Evolutionary conservation across 257 asterid species (phyloP).

Genomic region (Jacaranda copaia): DNA sequence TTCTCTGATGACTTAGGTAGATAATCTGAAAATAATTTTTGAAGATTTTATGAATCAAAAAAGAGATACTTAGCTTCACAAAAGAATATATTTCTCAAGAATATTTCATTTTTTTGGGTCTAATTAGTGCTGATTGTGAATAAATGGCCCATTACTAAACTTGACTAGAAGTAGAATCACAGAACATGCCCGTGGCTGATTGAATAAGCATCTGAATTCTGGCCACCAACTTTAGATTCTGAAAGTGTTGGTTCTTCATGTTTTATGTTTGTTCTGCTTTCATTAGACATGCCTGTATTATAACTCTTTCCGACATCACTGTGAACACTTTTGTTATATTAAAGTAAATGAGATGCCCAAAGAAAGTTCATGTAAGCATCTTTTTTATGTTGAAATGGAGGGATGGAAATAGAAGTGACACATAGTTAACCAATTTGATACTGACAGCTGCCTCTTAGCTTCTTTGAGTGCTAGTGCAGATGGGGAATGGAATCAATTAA

Average conservation of each 20-base stretch:
- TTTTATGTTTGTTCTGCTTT: not conserved
- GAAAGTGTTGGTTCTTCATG: not conserved
- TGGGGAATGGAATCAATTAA: not conserved
- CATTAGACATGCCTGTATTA: not conserved
- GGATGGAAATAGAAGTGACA: not conserved
- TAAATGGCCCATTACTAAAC: not conserved
- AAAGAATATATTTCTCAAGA: conserved; percentile 12
- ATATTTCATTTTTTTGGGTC: not conserved
- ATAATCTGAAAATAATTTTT: conserved; percentile 5
- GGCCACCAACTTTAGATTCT: conserved; percentile 17
- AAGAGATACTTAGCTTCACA: conserved; percentile 2
- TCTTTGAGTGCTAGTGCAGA: not conserved
- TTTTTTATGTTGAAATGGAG: conserved; percentile 14
- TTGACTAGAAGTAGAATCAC: conserved; percentile 6
- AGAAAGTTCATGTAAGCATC: not conserved
- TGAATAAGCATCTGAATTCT: not conserved
- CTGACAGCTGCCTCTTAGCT: not conserved
- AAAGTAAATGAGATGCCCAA: not conserved
- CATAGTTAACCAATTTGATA: not conserved
- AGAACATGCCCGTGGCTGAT: conserved; percentile 5
- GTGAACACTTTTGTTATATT: not conserved
- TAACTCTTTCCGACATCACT: not conserved
- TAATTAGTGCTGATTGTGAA: conserved; percentile 3
- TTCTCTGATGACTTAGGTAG: not conserved
- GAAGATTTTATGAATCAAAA: conserved; percentile 16